Conservation (phyloP, 2,329 filamentous ascomycete species). For the Pseudogymnoascus sp. region DNA sequence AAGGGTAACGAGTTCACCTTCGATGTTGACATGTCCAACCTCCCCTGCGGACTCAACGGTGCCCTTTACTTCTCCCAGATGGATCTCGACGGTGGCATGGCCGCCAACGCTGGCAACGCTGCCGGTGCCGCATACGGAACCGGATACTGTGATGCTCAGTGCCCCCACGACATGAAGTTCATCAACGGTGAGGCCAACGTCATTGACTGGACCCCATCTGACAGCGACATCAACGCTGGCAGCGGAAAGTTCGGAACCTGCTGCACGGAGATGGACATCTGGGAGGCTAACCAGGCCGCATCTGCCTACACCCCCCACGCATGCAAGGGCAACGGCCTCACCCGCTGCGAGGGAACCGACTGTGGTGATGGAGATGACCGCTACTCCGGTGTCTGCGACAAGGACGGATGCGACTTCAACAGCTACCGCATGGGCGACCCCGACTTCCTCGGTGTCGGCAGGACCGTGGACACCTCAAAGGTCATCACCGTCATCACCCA, state of each 20-base stretch:
- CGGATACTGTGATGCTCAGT: constrained; percentile 55
- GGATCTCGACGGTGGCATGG: constrained; percentile 49
- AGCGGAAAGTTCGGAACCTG: constrained; percentile 46
- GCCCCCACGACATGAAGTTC: constrained; percentile 41
- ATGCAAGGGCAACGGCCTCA: constrained; percentile 38
- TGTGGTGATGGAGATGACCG: constrained; percentile 30
- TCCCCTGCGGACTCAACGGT: constrained; percentile 61
- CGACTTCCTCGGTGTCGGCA: constrained; percentile 47
- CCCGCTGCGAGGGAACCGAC: constrained; percentile 37
- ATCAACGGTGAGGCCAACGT: constrained; percentile 44
- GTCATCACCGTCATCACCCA: constrained; percentile 52
- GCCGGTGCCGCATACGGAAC: constrained; percentile 52
- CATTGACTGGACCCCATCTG: constrained; percentile 39
- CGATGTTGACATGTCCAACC: constrained; percentile 58
- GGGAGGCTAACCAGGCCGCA: constrained; percentile 51
- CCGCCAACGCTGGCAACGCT: constrained; percentile 40
- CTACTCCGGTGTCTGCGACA: constrained; percentile 50
- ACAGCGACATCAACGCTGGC: constrained; percentile 42
- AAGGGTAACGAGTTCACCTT: constrained; percentile 61
- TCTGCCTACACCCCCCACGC: constrained; percentile 49
- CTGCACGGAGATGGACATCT: constrained; percentile 58
- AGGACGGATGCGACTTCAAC: constrained; percentile 57
- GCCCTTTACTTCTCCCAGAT: constrained; percentile 58
- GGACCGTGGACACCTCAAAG: constrained; percentile 44
- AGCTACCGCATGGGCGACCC: constrained; percentile 50